These are phyloP conservation scores for Anisodus acutangulus DNA, from an alignment of 257 asterid species.

Conservation along the genomic window DNA sequence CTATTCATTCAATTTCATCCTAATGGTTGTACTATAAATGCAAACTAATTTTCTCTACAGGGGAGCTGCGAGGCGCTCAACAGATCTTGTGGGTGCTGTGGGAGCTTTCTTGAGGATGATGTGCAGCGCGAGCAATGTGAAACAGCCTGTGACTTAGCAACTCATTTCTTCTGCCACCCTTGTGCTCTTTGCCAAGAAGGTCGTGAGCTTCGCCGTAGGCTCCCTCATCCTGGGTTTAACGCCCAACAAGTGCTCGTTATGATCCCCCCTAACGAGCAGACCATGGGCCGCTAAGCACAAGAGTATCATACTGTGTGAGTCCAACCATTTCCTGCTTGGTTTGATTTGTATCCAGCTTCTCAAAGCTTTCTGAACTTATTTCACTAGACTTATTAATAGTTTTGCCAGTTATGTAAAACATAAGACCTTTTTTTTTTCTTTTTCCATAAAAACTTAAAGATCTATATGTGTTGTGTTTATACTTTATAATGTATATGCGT, in stretches of 20 bases:
- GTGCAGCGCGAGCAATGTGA: slow-evolving; percentile 83
- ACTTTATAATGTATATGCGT: background rate
- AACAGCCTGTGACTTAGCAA: slow-evolving; percentile 74
- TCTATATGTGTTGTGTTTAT: background rate
- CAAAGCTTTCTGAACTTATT: background rate
- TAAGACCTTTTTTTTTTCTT: no score
- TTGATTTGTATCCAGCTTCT: slow-evolving; percentile 8
- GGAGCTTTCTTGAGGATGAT: slow-evolving; percentile 65
- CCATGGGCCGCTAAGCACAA: slow-evolving; percentile 63
- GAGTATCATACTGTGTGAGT: background rate
- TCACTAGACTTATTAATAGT: background rate
- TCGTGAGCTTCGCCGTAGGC: slow-evolving; percentile 94
- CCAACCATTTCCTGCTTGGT: background rate
- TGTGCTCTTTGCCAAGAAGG: slow-evolving; percentile 98
- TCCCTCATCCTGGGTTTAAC: slow-evolving; percentile 82
- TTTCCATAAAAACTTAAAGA: background rate
- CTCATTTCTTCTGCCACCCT: slow-evolving; percentile 80
- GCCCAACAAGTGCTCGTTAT: slow-evolving; percentile 65
- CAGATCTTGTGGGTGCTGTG: slow-evolving; percentile 77
- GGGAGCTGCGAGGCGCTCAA: slow-evolving; percentile 81
- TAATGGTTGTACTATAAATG: background rate
- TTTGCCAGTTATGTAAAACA: background rate
- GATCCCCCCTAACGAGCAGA: slow-evolving; percentile 82
- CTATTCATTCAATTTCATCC: background rate
- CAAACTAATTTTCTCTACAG: slow-evolving; percentile 43